A percentile compares a stretch with the other conserved stretches of the same genome.
Evolutionary conservation across 176 grass and related monocot species (phyloP).

Genomic region (Calamus simplicifolius): DNA sequence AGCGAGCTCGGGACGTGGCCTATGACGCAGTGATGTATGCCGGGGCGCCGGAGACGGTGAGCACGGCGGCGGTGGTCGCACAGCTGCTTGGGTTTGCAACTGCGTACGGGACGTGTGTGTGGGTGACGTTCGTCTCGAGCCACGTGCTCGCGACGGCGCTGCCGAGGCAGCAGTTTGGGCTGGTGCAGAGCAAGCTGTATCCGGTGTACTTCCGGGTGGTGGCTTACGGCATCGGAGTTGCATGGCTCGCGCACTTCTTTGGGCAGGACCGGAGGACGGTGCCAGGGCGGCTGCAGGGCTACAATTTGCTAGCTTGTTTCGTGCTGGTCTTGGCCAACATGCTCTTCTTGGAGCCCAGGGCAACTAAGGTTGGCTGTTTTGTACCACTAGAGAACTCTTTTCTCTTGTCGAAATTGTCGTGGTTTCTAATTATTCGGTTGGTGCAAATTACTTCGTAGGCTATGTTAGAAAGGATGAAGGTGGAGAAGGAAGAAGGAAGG

Average conservation of each 20-base stretch:
- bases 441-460: conserved; percentile 17
- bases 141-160: conserved; percentile 45
- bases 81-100: conserved; percentile 54
- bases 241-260: conserved; percentile 41
- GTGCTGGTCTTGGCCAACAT: conserved; percentile 50
- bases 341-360: conserved; percentile 59
- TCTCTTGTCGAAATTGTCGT: too few species aligned
- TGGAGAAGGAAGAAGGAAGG: conserved; percentile 89
- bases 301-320: conserved; percentile 49
- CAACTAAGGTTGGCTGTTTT: conserved; percentile 40
- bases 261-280: conserved; percentile 26
- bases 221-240: conserved; percentile 36
- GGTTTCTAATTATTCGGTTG: too few species aligned
- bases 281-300: conserved; percentile 37
- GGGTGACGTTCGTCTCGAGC: conserved; percentile 90
- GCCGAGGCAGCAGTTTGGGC: conserved; percentile 62
- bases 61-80: conserved; percentile 28
- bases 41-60: conserved; percentile 21
- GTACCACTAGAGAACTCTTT: not conserved
- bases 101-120: conserved; percentile 58
- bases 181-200: conserved; percentile 88
- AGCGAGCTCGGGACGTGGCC: conserved; percentile 40
- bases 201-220: conserved; percentile 77
- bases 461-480: conserved; percentile 83
- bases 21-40: conserved; percentile 34